phyloP scores from a whole-genome alignment of 306 rosid species.

The Malus sieversii region DNA sequence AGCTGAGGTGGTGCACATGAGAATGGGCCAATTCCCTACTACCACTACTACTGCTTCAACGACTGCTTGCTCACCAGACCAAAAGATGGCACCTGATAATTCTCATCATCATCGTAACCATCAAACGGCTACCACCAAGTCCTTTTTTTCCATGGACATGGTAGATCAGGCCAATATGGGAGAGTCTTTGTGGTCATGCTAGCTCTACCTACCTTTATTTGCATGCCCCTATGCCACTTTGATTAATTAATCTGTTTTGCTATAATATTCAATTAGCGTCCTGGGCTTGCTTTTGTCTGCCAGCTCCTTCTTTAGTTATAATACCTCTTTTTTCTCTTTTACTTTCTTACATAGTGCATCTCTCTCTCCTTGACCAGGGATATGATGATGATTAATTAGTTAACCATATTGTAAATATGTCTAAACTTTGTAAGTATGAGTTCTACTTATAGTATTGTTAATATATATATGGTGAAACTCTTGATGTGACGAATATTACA shows the following conservation, averaged over 20 bases:
- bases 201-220: conserved; percentile 16
- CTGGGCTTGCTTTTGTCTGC: conserved; percentile 46
- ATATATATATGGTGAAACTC: background rate
- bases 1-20: conserved; percentile 76
- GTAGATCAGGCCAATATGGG: conserved; percentile 53
- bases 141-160: conserved; percentile 59
- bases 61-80: background rate
- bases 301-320: conserved; percentile 3
- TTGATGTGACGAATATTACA: background rate
- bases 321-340: background rate
- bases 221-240: conserved; percentile 8
- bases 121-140: conserved; percentile 34
- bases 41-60: conserved; percentile 7
- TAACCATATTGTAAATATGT: conserved; percentile 36
- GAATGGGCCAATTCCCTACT: conserved; percentile 35
- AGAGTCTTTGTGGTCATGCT: conserved; percentile 76
- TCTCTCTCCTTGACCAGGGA: conserved; percentile 31
- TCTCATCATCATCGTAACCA: conserved; percentile 11
- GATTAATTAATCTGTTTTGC: conserved; percentile 1
- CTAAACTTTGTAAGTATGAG: conserved; percentile 35
- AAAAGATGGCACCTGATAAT: background rate
- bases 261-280: conserved; percentile 6
- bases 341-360: background rate
- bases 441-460: conserved; percentile 19
- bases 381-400: conserved; percentile 17